phyloP scores from a whole-genome alignment of 2,329 filamentous ascomycete species.

The Epichloe festucae region DNA sequence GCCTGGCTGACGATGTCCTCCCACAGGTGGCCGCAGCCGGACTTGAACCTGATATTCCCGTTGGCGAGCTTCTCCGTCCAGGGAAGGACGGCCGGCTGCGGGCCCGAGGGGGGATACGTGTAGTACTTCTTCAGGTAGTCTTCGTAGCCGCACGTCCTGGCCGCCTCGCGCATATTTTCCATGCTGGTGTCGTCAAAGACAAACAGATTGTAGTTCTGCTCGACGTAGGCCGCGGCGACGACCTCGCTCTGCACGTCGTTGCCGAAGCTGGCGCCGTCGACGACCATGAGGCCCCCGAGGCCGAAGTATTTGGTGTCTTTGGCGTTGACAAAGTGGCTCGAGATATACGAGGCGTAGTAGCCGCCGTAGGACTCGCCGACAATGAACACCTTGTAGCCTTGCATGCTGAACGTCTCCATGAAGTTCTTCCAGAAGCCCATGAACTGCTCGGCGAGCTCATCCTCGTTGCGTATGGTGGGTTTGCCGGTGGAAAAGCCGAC shows the following conservation, averaged over 20 bases:
- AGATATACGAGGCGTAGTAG: constrained; percentile 57
- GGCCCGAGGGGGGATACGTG: constrained; percentile 53
- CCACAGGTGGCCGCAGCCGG: constrained; percentile 45
- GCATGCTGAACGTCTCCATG: constrained; percentile 53
- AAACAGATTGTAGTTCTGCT: constrained; percentile 47
- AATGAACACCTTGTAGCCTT: constrained; percentile 58
- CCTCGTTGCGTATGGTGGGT: constrained; percentile 50
- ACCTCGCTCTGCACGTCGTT: constrained; percentile 30
- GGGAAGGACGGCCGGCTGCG: constrained; percentile 37
- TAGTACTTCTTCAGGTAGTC: constrained; percentile 48
- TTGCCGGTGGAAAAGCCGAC: constrained; percentile 58
- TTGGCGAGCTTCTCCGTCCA: constrained; percentile 22
- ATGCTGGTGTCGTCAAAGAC: constrained; percentile 48
- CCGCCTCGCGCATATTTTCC: constrained; percentile 36
- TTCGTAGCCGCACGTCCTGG: constrained; percentile 48
- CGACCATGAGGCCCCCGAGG: constrained; percentile 55
- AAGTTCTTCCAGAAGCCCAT: constrained; percentile 72
- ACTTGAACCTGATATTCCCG: constrained; percentile 18
- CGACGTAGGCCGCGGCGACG: constrained; percentile 44
- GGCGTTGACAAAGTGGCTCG: constrained; percentile 56
- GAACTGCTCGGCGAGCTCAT: constrained; percentile 59
- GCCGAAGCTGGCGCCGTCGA: constrained; percentile 53
- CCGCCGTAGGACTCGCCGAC: constrained; percentile 60
- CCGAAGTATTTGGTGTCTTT: constrained; percentile 55
- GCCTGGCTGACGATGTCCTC: constrained; percentile 41